Evolutionary conservation across 208 protist genomes (phyloP), one percentile per base, ranked within the genome.

Genomic region (Crithidia sp.): DNA sequence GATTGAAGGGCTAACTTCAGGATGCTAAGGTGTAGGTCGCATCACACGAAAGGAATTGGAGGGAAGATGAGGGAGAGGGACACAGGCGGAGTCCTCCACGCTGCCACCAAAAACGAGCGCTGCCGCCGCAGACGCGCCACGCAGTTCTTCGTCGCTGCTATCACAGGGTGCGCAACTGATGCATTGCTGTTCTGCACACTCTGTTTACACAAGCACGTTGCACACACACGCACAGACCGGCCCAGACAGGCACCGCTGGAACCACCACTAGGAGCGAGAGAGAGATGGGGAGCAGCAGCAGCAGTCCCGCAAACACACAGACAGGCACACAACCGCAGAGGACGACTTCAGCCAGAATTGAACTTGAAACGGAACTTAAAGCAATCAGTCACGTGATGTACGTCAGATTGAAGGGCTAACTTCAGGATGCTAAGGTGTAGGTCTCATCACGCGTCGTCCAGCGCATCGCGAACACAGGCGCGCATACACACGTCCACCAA

Each of bases 1-100:
- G 81, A 79, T 86, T 86, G 81, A 86, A 86, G 81, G 81, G 81
- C 81, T 86, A 86, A 83, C 81, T 82, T 86, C 81, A 83, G 67
- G 36, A 64, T 70, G 69, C 65, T 70, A 82, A 44, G 59, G 36
- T 71, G 56, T 71, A 40, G 61, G 63, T 71, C 70, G 61, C 77
- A 77, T 82, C 77, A 76, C 60, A 10, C 41, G 76, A 52, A 17
- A 17, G n/a, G 16, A 52, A 28, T 0, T 28, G 28, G 28, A 1
- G 28, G 28, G 28, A 28, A 1, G 28, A 28, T 55, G 14, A 55
- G 17, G 1, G 17, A 10, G 14, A 59, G 55, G 0, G 55, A 40
- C 9, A 40, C 10, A 10, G 36, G 16, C 19, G 12, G n/a, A 63
- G 14, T 19, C 58, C 7, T 28, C 28, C 28, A 28, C 28, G 28